Base-by-base conservation (phyloP, 495 filamentous ascomycete genomes). In the Durotheca rogersii region DNA sequence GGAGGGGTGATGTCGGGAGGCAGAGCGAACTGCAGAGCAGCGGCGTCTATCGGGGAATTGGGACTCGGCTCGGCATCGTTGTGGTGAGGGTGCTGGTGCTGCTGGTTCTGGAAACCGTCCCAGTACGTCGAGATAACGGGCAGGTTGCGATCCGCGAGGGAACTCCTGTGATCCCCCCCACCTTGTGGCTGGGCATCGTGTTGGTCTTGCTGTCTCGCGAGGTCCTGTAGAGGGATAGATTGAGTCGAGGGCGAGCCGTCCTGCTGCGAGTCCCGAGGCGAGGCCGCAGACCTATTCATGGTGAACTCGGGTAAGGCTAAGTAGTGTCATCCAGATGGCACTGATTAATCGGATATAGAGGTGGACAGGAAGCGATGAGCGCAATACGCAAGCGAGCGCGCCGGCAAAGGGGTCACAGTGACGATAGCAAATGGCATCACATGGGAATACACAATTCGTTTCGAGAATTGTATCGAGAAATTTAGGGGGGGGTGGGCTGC, bases 191-290 rank as follows among this genome's bases (percentile, higher is more conserved):
- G 60, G 33, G 47, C 48, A 33, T 60, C 66, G 35, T 51, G 58
- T 12, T 75, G 71, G 49, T 78, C 79, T 35, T 81, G 76, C 25
- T 78, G 71, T 43, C 81, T 77, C 21, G 83, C 81, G 38, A 96
- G 82, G 66, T 95, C 84, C 66, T 86, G 86, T 38, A 96, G 74
- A 37, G 91, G 89, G 68, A 96, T 95, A 32, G 85, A 86, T 51
- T 89, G 85, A 39, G 79, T 70, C 23, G 80, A 66, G 30, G 77
- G 54, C 20, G 57, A 57, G 37, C 53, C 19, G 21, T 49, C 44
- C 21, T 47, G 51, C 34, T 59, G 56, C 18, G 62, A 55, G 15
- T 64, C 61, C 41, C 65, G 66, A 39, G 65, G 64, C 14, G 67
- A 58, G 35, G 62, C 41, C 39, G 65, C 41, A 39, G 56, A 56